Percentiles rank a stretch among this genome's conserved stretches.
Conservation (phyloP, 305 asterid genomes). For the Fraxinus platypoda region DNA sequence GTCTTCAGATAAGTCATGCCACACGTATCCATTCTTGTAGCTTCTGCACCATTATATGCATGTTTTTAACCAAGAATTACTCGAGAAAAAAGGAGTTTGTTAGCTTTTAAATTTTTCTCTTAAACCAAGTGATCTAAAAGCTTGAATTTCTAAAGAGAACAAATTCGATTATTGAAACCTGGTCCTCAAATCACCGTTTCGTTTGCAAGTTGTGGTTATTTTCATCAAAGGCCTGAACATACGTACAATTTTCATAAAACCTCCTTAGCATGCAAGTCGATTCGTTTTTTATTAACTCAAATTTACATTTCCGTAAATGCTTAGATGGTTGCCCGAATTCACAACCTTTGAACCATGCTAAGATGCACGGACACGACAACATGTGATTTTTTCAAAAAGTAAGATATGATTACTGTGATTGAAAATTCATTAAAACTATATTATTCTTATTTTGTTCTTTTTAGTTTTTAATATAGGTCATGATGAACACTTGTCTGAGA, state of each 20-base stretch:
- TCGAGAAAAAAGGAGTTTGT: background rate
- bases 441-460: background rate
- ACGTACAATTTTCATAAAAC: background rate
- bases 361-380: background rate
- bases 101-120: background rate
- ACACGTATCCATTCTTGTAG: constrained; percentile 44
- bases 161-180: background rate
- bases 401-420: background rate
- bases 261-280: background rate
- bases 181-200: background rate
- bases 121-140: background rate
- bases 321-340: background rate
- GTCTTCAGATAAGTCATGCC: constrained; percentile 43
- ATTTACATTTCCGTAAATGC: background rate
- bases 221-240: background rate
- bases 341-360: background rate
- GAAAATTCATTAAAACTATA: background rate
- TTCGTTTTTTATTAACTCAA: background rate
- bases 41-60: constrained; percentile 25
- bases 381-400: background rate
- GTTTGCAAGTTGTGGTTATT: background rate
- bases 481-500: background rate
- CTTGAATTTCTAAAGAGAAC: background rate
- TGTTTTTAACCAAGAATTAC: background rate
- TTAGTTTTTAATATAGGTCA: background rate